A percentile compares a stretch with the other conserved stretches of the same genome.
These are phyloP conservation scores for Sporothrix mexicana DNA, from an alignment of 2,329 filamentous ascomycete genomes.

Conservation along the genomic window DNA sequence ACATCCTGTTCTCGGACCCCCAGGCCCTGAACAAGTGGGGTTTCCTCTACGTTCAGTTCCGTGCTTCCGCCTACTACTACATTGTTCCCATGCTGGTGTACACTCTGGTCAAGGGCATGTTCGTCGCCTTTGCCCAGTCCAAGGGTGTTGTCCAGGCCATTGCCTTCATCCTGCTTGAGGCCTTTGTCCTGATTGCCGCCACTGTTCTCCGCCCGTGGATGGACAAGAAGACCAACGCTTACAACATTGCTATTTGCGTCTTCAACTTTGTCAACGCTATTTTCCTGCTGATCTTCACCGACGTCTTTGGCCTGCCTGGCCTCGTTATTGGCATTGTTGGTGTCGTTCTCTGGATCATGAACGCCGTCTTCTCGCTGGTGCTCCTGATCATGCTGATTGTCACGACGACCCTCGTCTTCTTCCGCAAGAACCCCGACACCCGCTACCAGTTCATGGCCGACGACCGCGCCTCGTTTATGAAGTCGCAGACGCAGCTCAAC, in stretches of 20 bases:
- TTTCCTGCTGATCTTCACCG: conserved; percentile 81
- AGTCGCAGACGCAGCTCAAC: conserved; percentile 76
- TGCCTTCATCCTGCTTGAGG: conserved; percentile 77
- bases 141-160: conserved; percentile 73
- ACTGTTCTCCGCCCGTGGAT: conserved; percentile 85
- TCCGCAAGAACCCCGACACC: conserved; percentile 84
- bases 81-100: conserved; percentile 77
- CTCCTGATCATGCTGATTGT: conserved; percentile 80
- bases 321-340: conserved; percentile 83
- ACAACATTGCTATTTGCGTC: conserved; percentile 83
- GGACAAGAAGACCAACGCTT: conserved; percentile 92
- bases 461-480: conserved; percentile 88
- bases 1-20: conserved; percentile 87
- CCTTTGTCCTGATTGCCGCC: conserved; percentile 70
- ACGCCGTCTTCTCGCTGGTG: conserved; percentile 76
- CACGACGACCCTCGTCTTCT: conserved; percentile 67
- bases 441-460: conserved; percentile 90
- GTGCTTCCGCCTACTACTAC: conserved; percentile 87
- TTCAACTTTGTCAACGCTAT: conserved; percentile 84
- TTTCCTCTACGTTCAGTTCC: conserved; percentile 88
- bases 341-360: conserved; percentile 81
- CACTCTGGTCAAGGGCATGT: conserved; percentile 78
- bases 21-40: conserved; percentile 89
- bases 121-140: conserved; percentile 75
- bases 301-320: conserved; percentile 77